These are phyloP conservation scores for Sutorius eximius DNA, from an alignment of 1,284 basidiomycete genomes.

Conservation along the genomic window DNA sequence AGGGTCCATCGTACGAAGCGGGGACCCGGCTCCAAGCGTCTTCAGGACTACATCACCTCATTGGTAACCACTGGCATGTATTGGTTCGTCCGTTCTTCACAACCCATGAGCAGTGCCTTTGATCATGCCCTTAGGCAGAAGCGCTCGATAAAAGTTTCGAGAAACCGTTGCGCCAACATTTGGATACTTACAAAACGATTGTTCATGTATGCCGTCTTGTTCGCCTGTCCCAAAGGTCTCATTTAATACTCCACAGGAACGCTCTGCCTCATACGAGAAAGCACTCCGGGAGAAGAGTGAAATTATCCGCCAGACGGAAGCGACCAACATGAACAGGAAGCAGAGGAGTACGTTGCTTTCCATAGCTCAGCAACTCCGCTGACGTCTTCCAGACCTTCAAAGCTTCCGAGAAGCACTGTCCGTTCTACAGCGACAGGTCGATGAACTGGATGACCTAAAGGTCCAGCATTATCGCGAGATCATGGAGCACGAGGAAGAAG, in stretches of 20 bases:
- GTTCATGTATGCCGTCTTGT: slow-evolving; percentile 56
- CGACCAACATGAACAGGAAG: slow-evolving; percentile 80
- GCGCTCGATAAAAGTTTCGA: slow-evolving; percentile 89
- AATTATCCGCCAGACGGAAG: slow-evolving; percentile 87
- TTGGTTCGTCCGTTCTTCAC: slow-evolving; percentile 51
- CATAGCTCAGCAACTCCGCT: slow-evolving; percentile 7
- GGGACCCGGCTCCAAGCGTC: slow-evolving; percentile 77
- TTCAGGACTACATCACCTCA: slow-evolving; percentile 89
- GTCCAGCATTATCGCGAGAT: slow-evolving; percentile 83
- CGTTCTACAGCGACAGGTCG: slow-evolving; percentile 85
- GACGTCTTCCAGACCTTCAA: slow-evolving; percentile 64
- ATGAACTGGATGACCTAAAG: slow-evolving; percentile 83
- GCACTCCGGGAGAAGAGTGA: slow-evolving; percentile 79
- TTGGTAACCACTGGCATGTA: slow-evolving; percentile 91
- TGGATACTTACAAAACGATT: slow-evolving; percentile 77
- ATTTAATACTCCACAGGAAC: slow-evolving; percentile 52
- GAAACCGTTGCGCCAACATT: slow-evolving; percentile 80
- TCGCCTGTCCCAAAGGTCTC: slow-evolving; percentile 1
- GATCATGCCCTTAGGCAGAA: slow-evolving; percentile 57
- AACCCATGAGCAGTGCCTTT: neutral
- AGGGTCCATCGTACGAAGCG: slow-evolving; percentile 78
- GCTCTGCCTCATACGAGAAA: slow-evolving; percentile 78
- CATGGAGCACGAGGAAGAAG: slow-evolving; percentile 88
- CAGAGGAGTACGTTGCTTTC: slow-evolving; percentile 67
- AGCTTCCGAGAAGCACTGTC: slow-evolving; percentile 82